Evolutionary conservation across 129 eudicot genomes (phyloP).

Genomic region (carrot (Daucus carota)): DNA sequence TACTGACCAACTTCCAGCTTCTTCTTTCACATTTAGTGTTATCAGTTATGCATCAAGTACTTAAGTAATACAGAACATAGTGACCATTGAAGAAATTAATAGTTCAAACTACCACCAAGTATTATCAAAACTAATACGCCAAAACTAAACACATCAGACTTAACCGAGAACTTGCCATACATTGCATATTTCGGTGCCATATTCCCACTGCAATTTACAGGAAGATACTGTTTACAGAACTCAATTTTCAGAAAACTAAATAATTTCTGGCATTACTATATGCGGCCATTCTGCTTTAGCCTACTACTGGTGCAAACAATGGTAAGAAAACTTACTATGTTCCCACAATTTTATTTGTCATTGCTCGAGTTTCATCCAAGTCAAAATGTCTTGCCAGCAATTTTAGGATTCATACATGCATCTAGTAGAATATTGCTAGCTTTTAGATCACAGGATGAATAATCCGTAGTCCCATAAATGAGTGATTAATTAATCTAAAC

Average conservation of each 20-base stretch:
- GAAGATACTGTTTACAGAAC: neutral
- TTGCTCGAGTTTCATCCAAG: slow-evolving; percentile 1
- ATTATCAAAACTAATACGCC: slow-evolving; percentile 2
- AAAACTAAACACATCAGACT: slow-evolving; percentile 5
- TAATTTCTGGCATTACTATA: too few species aligned
- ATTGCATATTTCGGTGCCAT: slow-evolving; percentile 4
- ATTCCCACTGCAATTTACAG: neutral
- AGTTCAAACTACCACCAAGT: neutral
- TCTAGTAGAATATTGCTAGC: slow-evolving; percentile 28
- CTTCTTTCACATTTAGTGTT: too few species aligned
- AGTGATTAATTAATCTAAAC: too few species aligned
- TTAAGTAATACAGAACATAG: too few species aligned
- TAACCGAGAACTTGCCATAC: neutral
- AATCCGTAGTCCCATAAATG: neutral
- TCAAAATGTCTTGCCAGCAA: slow-evolving; percentile 23
- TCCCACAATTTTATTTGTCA: neutral
- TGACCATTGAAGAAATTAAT: too few species aligned
- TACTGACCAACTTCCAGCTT: too few species aligned
- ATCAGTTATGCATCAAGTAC: too few species aligned
- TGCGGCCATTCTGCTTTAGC: too few species aligned
- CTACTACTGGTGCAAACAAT: neutral
- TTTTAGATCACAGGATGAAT: slow-evolving; percentile 5
- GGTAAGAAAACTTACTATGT: neutral
- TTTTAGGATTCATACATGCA: slow-evolving; percentile 28
- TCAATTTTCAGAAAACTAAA: neutral